phyloP scores from a whole-genome alignment of 352 stramenopile species.

The Thalassiosira mediterranea region DNA sequence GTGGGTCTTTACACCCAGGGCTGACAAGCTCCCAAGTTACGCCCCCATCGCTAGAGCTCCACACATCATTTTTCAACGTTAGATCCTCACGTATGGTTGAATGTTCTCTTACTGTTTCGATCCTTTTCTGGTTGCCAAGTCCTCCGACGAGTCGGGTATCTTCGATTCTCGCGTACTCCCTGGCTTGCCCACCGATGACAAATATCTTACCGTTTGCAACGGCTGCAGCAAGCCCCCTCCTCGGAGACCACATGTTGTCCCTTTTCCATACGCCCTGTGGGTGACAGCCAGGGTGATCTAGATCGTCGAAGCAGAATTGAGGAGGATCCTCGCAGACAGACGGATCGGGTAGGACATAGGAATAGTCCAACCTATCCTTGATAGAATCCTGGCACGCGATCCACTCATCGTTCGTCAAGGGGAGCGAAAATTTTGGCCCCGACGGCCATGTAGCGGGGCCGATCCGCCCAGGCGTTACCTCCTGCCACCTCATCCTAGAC shows the following conservation, averaged over 20 bases:
- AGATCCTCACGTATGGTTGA: slow-evolving; percentile 67
- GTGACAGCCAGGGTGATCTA: slow-evolving; percentile 40
- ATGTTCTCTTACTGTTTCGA: slow-evolving; percentile 55
- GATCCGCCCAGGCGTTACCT: slow-evolving; percentile 60
- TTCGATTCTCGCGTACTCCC: slow-evolving; percentile 59
- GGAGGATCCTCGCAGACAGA: slow-evolving; percentile 53
- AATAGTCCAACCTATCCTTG: slow-evolving; percentile 49
- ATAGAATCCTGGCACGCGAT: slow-evolving; percentile 79
- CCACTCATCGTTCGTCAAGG: slow-evolving; percentile 82
- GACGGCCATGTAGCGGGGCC: slow-evolving; percentile 56
- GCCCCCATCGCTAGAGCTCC: slow-evolving; percentile 71
- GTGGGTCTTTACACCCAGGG: slow-evolving; percentile 73
- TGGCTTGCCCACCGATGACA: slow-evolving; percentile 68
- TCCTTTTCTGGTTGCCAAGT: slow-evolving; percentile 44
- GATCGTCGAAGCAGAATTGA: slow-evolving; percentile 38
- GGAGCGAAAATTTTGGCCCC: slow-evolving; percentile 15
- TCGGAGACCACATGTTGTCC: slow-evolving; percentile 71
- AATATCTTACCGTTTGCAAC: slow-evolving; percentile 63
- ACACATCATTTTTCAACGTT: slow-evolving; percentile 84
- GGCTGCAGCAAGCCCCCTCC: slow-evolving; percentile 48
- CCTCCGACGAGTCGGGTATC: slow-evolving; percentile 59
- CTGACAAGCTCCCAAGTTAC: slow-evolving; percentile 77
- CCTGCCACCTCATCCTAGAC: slow-evolving; percentile 70
- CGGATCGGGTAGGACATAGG: slow-evolving; percentile 34
- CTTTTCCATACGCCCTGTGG: slow-evolving; percentile 64